These are phyloP conservation scores for Gleditsia sinensis DNA, from an alignment of 306 rosid genomes.

Conservation along the genomic window DNA sequence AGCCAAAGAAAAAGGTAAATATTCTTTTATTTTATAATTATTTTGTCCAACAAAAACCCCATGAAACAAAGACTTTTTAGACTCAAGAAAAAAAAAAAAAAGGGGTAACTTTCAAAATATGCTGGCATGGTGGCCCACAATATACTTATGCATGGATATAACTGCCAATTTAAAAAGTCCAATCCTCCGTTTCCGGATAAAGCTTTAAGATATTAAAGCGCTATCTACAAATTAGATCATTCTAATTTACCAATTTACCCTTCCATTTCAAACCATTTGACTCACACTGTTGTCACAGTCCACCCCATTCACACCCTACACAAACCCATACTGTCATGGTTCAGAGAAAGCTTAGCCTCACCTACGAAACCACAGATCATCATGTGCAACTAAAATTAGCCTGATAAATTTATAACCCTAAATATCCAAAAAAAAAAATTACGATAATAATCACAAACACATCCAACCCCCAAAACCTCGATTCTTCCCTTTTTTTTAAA, in stretches of 20 bases:
- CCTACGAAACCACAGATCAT: constrained; percentile 39
- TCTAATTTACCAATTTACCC: neutral
- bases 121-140: constrained; percentile 48
- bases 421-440: constrained; percentile 18
- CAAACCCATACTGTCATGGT: constrained; percentile 15
- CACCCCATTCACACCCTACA: constrained; percentile 33
- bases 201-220: neutral
- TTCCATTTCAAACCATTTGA: neutral
- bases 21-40: neutral
- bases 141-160: constrained; percentile 47
- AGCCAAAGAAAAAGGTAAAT: neutral
- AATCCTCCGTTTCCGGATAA: constrained; percentile 34
- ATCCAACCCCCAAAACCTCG: constrained; percentile 32
- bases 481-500: constrained; percentile 20
- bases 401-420: constrained; percentile 43
- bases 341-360: constrained; percentile 34
- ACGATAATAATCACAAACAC: constrained; percentile 7
- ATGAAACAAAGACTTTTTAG: too few species aligned
- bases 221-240: neutral
- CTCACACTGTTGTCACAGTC: constrained; percentile 18
- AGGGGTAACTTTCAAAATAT: constrained; percentile 30
- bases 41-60: neutral
- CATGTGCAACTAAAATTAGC: constrained; percentile 32
- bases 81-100: neutral
- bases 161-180: constrained; percentile 23